Evolutionary conservation across 345 rosid genomes (phyloP).

Genomic region (Barbarea vulgaris): DNA sequence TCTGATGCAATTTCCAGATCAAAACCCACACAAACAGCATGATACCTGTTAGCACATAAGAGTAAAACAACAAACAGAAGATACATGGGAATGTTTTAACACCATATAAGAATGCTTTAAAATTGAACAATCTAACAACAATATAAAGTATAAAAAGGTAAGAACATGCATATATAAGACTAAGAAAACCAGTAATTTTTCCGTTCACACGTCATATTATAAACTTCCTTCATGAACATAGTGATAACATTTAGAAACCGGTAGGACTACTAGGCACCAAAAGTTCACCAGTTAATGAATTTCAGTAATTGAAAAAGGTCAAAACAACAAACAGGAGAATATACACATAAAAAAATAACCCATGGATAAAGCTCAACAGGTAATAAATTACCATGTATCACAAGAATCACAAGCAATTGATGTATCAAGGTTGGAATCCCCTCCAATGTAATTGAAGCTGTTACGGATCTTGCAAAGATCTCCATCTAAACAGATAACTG

Average conservation of each 20-base stretch:
- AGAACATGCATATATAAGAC: constrained; percentile 1
- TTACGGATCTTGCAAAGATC: constrained; percentile 84
- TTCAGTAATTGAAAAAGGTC: background rate
- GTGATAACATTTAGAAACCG: constrained; percentile 6
- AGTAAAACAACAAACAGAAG: constrained; percentile 34
- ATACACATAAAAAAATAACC: background rate
- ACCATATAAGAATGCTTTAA: constrained; percentile 12
- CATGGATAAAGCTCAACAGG: constrained; percentile 18
- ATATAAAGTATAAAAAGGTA: constrained; percentile 6
- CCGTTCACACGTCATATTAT: background rate
- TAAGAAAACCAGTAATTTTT: background rate
- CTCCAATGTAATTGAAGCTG: constrained; percentile 53
- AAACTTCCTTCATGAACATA: background rate
- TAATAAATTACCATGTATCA: constrained; percentile 72
- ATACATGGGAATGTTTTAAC: background rate
- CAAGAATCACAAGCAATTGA: constrained; percentile 99
- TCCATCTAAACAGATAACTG: constrained; percentile 98
- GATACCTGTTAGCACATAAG: constrained; percentile 68
- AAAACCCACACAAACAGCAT: constrained; percentile 96
- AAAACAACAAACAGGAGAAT: background rate
- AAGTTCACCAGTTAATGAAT: constrained; percentile 18
- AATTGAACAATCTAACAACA: constrained; percentile 15
- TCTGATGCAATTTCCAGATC: constrained; percentile 82
- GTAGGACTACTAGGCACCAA: background rate
- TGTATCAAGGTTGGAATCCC: constrained; percentile 75